Base-by-base conservation (phyloP, 1,284 basidiomycete genomes). In the Inonotus obliquus region DNA sequence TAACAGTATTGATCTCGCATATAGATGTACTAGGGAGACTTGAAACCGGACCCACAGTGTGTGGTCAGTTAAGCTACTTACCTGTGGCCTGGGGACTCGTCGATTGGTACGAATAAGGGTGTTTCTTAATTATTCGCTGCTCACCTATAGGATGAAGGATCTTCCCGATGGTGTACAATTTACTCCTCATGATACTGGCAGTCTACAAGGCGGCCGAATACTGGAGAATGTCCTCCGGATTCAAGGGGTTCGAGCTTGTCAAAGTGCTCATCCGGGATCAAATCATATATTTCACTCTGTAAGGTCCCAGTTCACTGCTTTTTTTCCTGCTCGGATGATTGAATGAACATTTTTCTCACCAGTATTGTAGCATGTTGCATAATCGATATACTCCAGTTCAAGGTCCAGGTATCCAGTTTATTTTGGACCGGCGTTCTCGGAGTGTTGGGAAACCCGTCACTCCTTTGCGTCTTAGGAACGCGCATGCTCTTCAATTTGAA, bases 251-350 rank as follows among this genome's bases (percentile, higher is more conserved):
- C 37, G 19, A 25, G 27, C 57, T 59, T n/a, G 47, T 59, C 14
- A 51, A 59, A 17, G 47, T 59, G 10, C 27, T 59, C 7, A 38
- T 59, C 7, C 27, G 23, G n/a, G 57, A 59, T 59, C 57, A 59
- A n/a, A 35, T 38, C 35, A 21, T 51, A 35, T 51, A 59, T 21
- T 59, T 59, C 29, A 25, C 38, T 38, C 29, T 59, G 57, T 59
- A 38, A 32, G 32, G 17, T 23, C 39, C 6, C 32, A 9, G 32
- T 2, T 14, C 32, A 4, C 32, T 4, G 32, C 17, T 44, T 17
- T 44, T n/a, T 9, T 0, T 44, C 4, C 17, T 32, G 32, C 9
- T 32, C 32, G 32, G 32, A 32, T 32, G 4, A 9, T 13, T 21
- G 17, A 21, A 13, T n/a, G n/a, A 14, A 25, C 1, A n/a, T 19